Conservation (phyloP, 2,329 filamentous ascomycete genomes). For the Cercospora zeina region DNA sequence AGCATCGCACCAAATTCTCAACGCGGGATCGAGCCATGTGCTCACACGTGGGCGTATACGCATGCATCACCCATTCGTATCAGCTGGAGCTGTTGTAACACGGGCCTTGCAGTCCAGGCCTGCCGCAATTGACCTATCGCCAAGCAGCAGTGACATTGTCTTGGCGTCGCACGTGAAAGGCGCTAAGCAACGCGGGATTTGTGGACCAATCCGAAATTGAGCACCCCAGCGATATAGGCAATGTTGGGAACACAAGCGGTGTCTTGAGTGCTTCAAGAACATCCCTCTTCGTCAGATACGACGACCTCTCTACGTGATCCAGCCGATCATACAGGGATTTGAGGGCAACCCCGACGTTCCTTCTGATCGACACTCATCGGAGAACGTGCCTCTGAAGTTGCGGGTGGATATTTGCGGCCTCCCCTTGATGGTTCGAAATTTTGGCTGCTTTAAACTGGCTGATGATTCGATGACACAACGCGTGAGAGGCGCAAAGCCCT, state of each 20-base stretch:
- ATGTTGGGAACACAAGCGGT: background rate
- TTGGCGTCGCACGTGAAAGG: constrained; percentile 8
- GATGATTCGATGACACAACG: background rate
- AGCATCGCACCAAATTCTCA: background rate
- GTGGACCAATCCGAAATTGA: background rate
- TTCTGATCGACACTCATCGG: background rate
- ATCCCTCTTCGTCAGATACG: background rate
- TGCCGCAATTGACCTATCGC: constrained; percentile 2
- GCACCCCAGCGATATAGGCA: background rate
- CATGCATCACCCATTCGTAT: background rate
- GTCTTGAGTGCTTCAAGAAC: background rate
- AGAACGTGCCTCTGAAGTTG: background rate
- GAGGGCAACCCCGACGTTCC: background rate
- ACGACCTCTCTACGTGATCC: background rate
- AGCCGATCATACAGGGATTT: background rate
- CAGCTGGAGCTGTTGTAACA: background rate
- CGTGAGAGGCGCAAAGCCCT: background rate
- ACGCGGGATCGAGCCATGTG: background rate
- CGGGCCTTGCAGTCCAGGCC: background rate
- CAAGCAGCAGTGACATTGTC: constrained; percentile 6
- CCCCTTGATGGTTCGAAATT: background rate
- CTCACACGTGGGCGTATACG: background rate
- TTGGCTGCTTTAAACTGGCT: background rate
- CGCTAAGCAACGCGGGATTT: constrained; percentile 4
- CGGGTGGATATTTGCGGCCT: background rate